Evolutionary conservation across 352 stramenopile species (phyloP).

Genomic region (Phytopythium cucurbitacearum): DNA sequence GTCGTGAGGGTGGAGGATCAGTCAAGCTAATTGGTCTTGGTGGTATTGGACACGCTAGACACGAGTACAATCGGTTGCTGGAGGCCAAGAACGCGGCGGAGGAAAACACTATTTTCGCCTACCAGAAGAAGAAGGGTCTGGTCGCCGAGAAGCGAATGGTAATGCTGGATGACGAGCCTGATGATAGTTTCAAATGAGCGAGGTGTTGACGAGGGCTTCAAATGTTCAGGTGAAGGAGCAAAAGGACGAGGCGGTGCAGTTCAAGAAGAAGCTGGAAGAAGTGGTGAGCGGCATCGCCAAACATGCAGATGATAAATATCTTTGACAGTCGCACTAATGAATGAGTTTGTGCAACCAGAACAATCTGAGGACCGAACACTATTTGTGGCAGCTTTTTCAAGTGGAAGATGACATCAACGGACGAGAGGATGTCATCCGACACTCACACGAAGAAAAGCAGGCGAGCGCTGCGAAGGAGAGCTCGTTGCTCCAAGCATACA

Average conservation of each 20-base stretch:
- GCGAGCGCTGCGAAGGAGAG: conserved; percentile 51
- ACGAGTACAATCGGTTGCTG: conserved; percentile 80
- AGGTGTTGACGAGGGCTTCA: background rate
- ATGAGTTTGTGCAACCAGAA: conserved; percentile 23
- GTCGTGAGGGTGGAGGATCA: background rate
- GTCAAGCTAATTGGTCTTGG: background rate
- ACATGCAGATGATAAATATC: background rate
- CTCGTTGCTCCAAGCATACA: conserved; percentile 31
- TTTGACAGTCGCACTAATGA: background rate
- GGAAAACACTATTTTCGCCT: conserved; percentile 92
- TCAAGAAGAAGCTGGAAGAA: conserved; percentile 61
- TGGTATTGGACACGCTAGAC: conserved; percentile 10
- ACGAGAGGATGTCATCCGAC: conserved; percentile 72
- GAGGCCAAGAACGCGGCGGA: conserved; percentile 92
- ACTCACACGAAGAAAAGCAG: conserved; percentile 35
- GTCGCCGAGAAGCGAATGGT: conserved; percentile 88
- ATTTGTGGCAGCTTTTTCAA: conserved; percentile 96
- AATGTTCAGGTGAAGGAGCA: conserved; percentile 88
- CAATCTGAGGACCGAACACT: conserved; percentile 88
- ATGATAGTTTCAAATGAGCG: background rate
- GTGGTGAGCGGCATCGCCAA: conserved; percentile 27
- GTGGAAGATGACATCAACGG: conserved; percentile 87
- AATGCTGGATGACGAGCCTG: background rate
- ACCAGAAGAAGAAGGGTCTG: conserved; percentile 96
- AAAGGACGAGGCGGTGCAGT: conserved; percentile 90